Conservation (phyloP, 768 basidiomycete species). For the Nidularia pulvinata region DNA sequence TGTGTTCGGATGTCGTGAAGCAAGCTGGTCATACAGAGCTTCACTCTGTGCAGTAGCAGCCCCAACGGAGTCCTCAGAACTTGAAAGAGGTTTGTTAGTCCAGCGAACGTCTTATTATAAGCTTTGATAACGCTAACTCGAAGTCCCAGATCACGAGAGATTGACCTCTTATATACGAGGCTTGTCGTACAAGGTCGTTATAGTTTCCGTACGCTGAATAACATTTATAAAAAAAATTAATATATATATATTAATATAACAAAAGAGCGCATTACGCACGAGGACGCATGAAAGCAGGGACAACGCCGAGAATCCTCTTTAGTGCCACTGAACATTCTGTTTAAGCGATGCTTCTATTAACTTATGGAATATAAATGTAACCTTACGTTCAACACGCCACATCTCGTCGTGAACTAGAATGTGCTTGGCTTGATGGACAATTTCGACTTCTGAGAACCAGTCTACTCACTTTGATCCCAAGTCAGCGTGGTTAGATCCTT, state of each 20-base stretch:
- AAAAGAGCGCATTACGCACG: conserved; percentile 19
- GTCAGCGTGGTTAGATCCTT: conserved; percentile 31
- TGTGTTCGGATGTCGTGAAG: conserved; percentile 25
- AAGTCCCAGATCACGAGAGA: conserved; percentile 37
- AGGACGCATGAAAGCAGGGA: conserved; percentile 47
- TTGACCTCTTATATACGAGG: conserved; percentile 28
- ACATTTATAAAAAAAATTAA: no score
- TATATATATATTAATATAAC: neutral
- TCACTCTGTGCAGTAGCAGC: conserved; percentile 28
- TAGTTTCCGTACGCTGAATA: conserved; percentile 39
- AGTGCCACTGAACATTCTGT: conserved; percentile 28
- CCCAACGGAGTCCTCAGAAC: conserved; percentile 36
- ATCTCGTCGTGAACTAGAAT: conserved; percentile 40
- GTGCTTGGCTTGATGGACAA: neutral
- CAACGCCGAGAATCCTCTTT: conserved; percentile 36
- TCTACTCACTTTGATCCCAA: conserved; percentile 35
- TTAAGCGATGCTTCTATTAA: neutral
- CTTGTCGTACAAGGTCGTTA: conserved; percentile 44
- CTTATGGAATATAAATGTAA: neutral
- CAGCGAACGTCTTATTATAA: no score
- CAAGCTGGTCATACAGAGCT: conserved; percentile 20
- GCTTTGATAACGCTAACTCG: conserved; percentile 18
- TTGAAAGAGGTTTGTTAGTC: conserved; percentile 5
- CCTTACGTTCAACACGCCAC: conserved; percentile 42
- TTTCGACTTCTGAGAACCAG: neutral